phyloP scores from a whole-genome alignment of 2,329 filamentous ascomycete species.

The Verticillium albo-atrum region DNA sequence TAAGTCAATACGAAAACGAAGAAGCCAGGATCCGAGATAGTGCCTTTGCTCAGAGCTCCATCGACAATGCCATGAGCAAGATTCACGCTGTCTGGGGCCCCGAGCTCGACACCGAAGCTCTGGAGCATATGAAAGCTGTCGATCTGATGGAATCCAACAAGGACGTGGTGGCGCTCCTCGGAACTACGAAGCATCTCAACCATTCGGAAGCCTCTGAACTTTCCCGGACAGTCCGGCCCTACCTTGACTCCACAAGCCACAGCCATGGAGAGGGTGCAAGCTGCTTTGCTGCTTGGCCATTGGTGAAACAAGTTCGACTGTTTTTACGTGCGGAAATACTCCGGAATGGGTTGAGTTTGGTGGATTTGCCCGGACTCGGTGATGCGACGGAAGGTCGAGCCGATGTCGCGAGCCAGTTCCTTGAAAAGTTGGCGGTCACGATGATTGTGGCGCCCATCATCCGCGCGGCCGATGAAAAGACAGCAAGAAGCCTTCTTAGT shows the following conservation, averaged over 20 bases:
- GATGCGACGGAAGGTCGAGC: slow-evolving; percentile 28
- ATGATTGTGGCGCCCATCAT: slow-evolving; percentile 19
- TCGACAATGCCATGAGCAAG: slow-evolving; percentile 14
- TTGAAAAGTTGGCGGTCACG: slow-evolving; percentile 16
- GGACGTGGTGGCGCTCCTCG: slow-evolving; percentile 3
- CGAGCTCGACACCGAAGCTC: slow-evolving; percentile 3
- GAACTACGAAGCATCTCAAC: not conserved
- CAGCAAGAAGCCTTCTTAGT: slow-evolving; percentile 15
- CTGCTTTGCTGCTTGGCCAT: slow-evolving; percentile 28
- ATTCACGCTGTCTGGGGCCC: slow-evolving; percentile 16
- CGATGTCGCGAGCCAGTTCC: slow-evolving; percentile 13
- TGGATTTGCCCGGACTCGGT: slow-evolving; percentile 49
- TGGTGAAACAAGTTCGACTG: slow-evolving; percentile 31
- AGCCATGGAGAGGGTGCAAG: not conserved
- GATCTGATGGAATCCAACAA: slow-evolving; percentile 11
- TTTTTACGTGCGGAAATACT: slow-evolving; percentile 40
- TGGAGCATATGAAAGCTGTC: slow-evolving; percentile 3
- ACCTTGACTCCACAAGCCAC: slow-evolving; percentile 17
- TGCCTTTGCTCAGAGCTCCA: not conserved
- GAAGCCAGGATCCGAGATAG: slow-evolving; percentile 7
- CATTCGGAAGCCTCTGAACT: slow-evolving; percentile 1
- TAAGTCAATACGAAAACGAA: slow-evolving; percentile 7
- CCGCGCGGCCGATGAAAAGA: slow-evolving; percentile 21
- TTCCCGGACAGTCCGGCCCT: slow-evolving; percentile 16
- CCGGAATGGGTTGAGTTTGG: slow-evolving; percentile 42